Evolutionary conservation across 768 basidiomycete species (phyloP).

Genomic region (Lactifluus piperatus): DNA sequence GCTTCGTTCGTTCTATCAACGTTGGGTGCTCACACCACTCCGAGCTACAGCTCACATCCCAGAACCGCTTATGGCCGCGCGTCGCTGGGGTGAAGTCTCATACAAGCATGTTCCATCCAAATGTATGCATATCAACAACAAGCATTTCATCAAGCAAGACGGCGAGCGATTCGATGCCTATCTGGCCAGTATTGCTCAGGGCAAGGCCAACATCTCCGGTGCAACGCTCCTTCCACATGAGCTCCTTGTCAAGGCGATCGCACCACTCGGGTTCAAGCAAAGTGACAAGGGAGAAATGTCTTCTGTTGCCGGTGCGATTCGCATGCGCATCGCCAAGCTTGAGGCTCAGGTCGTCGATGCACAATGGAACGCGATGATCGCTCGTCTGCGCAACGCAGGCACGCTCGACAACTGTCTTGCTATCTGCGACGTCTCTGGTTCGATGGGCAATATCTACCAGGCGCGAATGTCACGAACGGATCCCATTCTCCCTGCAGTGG

Average conservation of each 20-base stretch:
- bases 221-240: slow-evolving; percentile 61
- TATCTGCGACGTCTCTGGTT: slow-evolving; percentile 67
- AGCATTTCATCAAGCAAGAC: slow-evolving; percentile 50
- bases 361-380: slow-evolving; percentile 58
- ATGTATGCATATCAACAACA: slow-evolving; percentile 53
- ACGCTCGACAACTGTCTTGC: slow-evolving; percentile 55
- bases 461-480: background rate
- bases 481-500: slow-evolving; percentile 55
- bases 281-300: background rate
- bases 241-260: slow-evolving; percentile 36
- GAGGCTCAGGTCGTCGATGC: slow-evolving; percentile 43
- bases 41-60: slow-evolving; percentile 39
- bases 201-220: slow-evolving; percentile 50
- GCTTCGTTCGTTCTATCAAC: slow-evolving; percentile 50
- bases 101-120: slow-evolving; percentile 53
- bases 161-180: slow-evolving; percentile 49
- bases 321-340: slow-evolving; percentile 28
- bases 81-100: slow-evolving; percentile 46
- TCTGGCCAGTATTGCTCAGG: slow-evolving; percentile 46
- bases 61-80: slow-evolving; percentile 54
- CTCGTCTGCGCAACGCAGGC: slow-evolving; percentile 43
- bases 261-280: background rate
- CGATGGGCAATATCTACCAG: slow-evolving; percentile 42
- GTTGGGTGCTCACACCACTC: slow-evolving; percentile 50
- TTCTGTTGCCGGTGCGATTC: slow-evolving; percentile 24